phyloP scores from a whole-genome alignment of 352 stramenopile genomes.

The Globisporangium paddicum region DNA sequence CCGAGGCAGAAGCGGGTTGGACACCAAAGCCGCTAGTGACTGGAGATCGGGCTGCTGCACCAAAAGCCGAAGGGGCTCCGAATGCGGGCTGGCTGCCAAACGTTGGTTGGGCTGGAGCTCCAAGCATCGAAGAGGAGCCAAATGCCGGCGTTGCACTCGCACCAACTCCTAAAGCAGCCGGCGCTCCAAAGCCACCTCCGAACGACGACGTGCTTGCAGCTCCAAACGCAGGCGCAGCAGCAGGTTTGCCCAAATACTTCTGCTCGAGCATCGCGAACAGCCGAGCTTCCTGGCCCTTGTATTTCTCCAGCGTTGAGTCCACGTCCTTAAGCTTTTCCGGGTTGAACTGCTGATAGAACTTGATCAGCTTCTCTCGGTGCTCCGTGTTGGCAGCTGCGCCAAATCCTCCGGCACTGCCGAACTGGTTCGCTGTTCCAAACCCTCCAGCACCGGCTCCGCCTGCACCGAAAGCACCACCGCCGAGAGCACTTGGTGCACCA shows the following conservation, averaged over 20 bases:
- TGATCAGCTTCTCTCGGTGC: slow-evolving; percentile 47
- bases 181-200: slow-evolving; percentile 41
- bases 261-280: slow-evolving; percentile 74
- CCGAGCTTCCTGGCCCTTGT: slow-evolving; percentile 61
- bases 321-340: slow-evolving; percentile 64
- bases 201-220: slow-evolving; percentile 30
- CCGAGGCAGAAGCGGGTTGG: slow-evolving; percentile 8
- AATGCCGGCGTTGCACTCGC: slow-evolving; percentile 34
- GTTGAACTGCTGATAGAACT: slow-evolving; percentile 78
- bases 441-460: not conserved
- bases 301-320: slow-evolving; percentile 66
- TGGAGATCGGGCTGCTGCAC: slow-evolving; percentile 2
- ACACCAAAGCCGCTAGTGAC: slow-evolving; percentile 3
- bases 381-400: slow-evolving; percentile 26
- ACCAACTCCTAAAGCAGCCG: slow-evolving; percentile 35
- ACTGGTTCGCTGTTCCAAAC: slow-evolving; percentile 24
- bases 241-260: slow-evolving; percentile 49
- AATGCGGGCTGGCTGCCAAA: slow-evolving; percentile 28
- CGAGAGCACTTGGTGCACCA: slow-evolving; percentile 9
- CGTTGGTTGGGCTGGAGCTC: slow-evolving; percentile 19
- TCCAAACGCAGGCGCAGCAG: slow-evolving; percentile 30
- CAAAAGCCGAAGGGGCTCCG: slow-evolving; percentile 19
- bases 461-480: slow-evolving; percentile 12
- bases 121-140: slow-evolving; percentile 41
- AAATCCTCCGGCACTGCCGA: slow-evolving; percentile 32